Base-by-base conservation (phyloP, 2,329 filamentous ascomycete genomes). In the Tolypocladium tropicale region DNA sequence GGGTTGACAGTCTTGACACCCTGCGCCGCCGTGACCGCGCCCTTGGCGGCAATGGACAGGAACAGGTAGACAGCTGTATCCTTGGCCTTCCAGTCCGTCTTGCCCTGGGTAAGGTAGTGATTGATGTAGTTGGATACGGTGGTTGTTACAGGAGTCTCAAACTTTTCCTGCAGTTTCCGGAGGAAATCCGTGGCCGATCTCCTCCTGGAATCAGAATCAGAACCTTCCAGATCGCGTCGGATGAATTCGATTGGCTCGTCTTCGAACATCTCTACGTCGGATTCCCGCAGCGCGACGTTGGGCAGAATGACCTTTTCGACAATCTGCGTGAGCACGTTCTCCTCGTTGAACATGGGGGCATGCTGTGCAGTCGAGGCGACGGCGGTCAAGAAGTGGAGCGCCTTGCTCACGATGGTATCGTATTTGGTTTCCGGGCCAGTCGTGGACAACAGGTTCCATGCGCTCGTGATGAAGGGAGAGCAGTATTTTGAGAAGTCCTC, bases 201-300 rank as follows among this genome's bases (percentile, higher is more conserved):
- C 62, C 94, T 81, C 66, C 94, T 81, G 1, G 94, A 99, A 69
- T 97, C 94, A 55, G 88, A 95, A 71, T 99, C 94, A 2, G 94
- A 96, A 7, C 94, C 94, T 70, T 99, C 94, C 52, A 99, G 78
- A 71, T 99, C 94, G 65, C 91, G 83, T 60, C 94, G 83, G 67
- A 99, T 99, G 68, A 95, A 99, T 71, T 99, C 94, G 62, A 99
- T 99, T 0, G 94, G 94, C 75, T 99, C 95, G 68, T 99, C 95
- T 69, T 99, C 94, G 64, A 99, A 97, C 62, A 96, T 81, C 70
- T 99, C 94, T 55, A 96, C 82, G 62, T 99, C 95, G 0, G 92
- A 94, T 66, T 96, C 94, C 62, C 95, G 85, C 58, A 99, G 76
- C 18, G 88, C 88, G 57, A 99, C 84, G 66, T 99, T 99, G 11